Percentiles rank a stretch among this genome's conserved stretches.
phyloP scores from a whole-genome alignment of 2,329 filamentous ascomycete species.

The Metarhizium album region DNA sequence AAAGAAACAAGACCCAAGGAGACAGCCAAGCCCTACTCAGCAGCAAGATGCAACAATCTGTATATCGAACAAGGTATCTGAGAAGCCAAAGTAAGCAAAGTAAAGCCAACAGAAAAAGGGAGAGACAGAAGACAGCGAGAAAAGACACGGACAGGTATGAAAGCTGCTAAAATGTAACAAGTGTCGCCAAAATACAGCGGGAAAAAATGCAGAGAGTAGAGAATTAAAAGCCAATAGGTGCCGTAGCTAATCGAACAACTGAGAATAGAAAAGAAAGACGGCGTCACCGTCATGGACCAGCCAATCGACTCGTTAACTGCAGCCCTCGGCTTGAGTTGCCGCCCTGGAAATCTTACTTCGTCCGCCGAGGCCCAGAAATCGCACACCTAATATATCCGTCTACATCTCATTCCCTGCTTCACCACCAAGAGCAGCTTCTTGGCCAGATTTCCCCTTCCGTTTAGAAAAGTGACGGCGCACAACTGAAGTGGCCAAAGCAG shows the following conservation, averaged over 20 bases:
- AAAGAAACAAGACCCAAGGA: neutral
- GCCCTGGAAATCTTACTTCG: slow-evolving; percentile 20
- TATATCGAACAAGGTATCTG: slow-evolving; percentile 54
- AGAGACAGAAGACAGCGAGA: slow-evolving; percentile 15
- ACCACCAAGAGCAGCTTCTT: slow-evolving; percentile 16
- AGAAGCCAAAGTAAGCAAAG: slow-evolving; percentile 19
- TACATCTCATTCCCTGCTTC: slow-evolving; percentile 14
- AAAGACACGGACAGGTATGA: slow-evolving; percentile 15
- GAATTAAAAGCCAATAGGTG: slow-evolving; percentile 27
- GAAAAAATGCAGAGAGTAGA: slow-evolving; percentile 6
- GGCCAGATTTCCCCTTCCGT: slow-evolving; percentile 10
- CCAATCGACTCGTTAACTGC: slow-evolving; percentile 31
- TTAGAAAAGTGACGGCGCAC: slow-evolving; percentile 9
- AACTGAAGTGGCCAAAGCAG: slow-evolving; percentile 10
- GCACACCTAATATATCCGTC: slow-evolving; percentile 13
- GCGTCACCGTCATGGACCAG: slow-evolving; percentile 38
- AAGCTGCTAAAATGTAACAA: slow-evolving; percentile 2
- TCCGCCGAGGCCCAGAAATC: slow-evolving; percentile 14
- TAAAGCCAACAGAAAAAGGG: slow-evolving; percentile 13
- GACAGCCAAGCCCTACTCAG: neutral
- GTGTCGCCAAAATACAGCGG: neutral
- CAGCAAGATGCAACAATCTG: slow-evolving; percentile 16
- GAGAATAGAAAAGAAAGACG: slow-evolving; percentile 28
- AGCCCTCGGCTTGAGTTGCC: slow-evolving; percentile 34
- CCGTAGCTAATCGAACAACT: slow-evolving; percentile 26